Evolutionary conservation across 164 flowering plant species (phyloP).

Genomic region (Liriodendron chinense): DNA sequence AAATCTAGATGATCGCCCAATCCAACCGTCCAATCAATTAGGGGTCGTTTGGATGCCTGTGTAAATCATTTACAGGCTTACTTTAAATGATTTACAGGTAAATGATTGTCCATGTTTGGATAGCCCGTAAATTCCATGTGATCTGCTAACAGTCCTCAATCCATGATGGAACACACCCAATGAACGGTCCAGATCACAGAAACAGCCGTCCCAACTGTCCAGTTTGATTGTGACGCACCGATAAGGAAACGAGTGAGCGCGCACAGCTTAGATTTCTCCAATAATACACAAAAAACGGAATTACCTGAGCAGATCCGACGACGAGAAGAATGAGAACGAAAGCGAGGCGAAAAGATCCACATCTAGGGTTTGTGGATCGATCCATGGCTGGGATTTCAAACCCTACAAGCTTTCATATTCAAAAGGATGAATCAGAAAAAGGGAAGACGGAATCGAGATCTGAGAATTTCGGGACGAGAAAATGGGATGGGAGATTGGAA

Average conservation of each 20-base stretch:
- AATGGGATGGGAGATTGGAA: neutral
- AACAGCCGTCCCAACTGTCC: no score
- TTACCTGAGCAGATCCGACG: neutral
- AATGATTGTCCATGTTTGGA: no score
- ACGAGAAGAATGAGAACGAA: slow-evolving; percentile 13
- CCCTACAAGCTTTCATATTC: neutral
- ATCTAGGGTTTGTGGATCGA: slow-evolving; percentile 11
- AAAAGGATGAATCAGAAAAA: neutral
- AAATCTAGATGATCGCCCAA: no score
- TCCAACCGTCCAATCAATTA: no score
- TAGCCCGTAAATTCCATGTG: neutral
- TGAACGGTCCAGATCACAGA: neutral
- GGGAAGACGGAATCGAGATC: neutral
- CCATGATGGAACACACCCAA: neutral
- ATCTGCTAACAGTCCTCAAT: neutral
- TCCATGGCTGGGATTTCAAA: slow-evolving; percentile 17
- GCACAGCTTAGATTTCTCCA: slow-evolving; percentile 5
- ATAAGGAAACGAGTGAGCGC: no score
- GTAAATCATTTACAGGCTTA: neutral
- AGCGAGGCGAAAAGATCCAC: neutral
- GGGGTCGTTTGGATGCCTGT: no score
- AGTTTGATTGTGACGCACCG: no score
- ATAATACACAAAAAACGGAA: slow-evolving; percentile 14
- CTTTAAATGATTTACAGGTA: no score
- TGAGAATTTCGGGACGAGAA: neutral